These are phyloP conservation scores for Pseudogymnoascus pannorum DNA, from an alignment of 2,329 filamentous ascomycete genomes.

Conservation along the genomic window DNA sequence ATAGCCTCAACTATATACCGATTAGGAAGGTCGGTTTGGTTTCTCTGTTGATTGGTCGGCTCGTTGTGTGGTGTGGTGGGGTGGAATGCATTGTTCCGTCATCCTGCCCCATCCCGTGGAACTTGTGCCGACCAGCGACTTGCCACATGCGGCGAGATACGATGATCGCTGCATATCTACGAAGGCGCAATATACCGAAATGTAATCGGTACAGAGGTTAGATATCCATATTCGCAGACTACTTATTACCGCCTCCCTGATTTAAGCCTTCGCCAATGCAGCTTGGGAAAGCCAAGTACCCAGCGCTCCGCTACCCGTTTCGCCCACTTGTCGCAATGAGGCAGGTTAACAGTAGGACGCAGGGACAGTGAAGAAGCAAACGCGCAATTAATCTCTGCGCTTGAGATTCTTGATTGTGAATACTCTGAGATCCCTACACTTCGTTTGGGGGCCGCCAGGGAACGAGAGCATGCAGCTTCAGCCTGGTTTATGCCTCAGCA, in stretches of 20 bases:
- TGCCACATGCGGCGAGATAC: background rate
- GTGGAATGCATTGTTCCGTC: background rate
- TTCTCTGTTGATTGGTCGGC: background rate
- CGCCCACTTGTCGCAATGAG: background rate
- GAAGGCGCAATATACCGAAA: background rate
- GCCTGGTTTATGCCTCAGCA: background rate
- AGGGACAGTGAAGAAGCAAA: conserved; percentile 1
- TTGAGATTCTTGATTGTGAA: background rate
- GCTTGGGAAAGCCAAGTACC: background rate
- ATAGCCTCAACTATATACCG: background rate
- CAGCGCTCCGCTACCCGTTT: background rate
- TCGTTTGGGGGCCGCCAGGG: background rate
- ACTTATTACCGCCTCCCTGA: background rate
- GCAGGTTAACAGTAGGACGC: background rate
- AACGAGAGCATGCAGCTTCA: background rate
- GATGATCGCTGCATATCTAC: background rate
- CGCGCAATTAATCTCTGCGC: background rate
- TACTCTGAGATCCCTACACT: background rate
- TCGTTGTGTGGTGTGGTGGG: background rate
- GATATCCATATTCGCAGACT: background rate
- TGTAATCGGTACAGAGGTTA: background rate
- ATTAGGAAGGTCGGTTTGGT: background rate
- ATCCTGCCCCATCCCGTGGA: background rate
- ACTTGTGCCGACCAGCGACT: background rate
- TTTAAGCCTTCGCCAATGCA: conserved; percentile 1